These are phyloP conservation scores for Xylaria flabelliformis DNA, from an alignment of 495 filamentous ascomycete genomes.

Conservation along the genomic window DNA sequence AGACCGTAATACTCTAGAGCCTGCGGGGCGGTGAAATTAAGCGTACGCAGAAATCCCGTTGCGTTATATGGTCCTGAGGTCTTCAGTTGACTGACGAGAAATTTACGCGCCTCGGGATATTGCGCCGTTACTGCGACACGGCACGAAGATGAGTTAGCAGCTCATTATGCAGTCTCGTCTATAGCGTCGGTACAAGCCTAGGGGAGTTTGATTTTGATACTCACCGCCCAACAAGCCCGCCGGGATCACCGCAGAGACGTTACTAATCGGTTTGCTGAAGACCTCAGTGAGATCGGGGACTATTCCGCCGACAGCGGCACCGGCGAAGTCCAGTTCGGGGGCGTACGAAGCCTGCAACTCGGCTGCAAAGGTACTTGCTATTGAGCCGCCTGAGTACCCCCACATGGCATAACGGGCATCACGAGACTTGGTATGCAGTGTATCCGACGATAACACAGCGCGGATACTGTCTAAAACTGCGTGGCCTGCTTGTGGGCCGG, in stretches of 20 bases:
- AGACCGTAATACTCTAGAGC: constrained; percentile 24
- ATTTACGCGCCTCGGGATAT: constrained; percentile 26
- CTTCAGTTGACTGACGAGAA: neutral
- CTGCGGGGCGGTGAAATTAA: neutral
- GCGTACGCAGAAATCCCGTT: constrained; percentile 7
- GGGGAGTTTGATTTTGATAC: neutral
- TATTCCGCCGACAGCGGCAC: constrained; percentile 58
- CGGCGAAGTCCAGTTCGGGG: constrained; percentile 52
- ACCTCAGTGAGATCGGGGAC: constrained; percentile 45
- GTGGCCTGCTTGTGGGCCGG: constrained; percentile 51
- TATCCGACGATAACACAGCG: constrained; percentile 43
- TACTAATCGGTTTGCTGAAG: constrained; percentile 30
- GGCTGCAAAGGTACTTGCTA: constrained; percentile 61
- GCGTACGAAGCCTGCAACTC: constrained; percentile 60
- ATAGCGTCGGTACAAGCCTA: neutral
- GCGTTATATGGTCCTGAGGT: constrained; percentile 3
- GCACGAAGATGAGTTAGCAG: neutral
- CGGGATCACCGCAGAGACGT: neutral
- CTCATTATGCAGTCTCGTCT: neutral
- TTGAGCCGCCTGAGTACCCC: constrained; percentile 65
- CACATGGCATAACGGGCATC: constrained; percentile 48
- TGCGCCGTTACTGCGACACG: constrained; percentile 15
- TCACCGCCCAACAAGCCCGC: neutral
- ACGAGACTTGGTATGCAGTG: constrained; percentile 7
- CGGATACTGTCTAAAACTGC: constrained; percentile 56